phyloP scores from a whole-genome alignment of 441 rosid genomes.

The Adansonia gregorii region DNA sequence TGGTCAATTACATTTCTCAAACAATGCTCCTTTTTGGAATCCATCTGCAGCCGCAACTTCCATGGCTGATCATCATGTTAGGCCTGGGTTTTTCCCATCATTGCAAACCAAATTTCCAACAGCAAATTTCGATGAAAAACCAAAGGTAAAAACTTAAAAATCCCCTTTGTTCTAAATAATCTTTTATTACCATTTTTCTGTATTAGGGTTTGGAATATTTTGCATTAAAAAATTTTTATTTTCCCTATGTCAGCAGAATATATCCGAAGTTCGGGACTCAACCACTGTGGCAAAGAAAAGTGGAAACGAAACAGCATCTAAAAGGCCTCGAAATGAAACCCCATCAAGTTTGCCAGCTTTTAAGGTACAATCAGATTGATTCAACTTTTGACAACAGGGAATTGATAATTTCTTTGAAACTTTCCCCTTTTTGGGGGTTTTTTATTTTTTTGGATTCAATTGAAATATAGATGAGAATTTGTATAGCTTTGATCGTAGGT shows the following conservation, averaged over 20 bases:
- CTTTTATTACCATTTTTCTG: neutral
- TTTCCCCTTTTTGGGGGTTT: neutral
- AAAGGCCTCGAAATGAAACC: slow-evolving; percentile 81
- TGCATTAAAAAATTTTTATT: neutral
- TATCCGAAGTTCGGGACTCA: slow-evolving; percentile 55
- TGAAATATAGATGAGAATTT: slow-evolving; percentile 31
- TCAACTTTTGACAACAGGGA: slow-evolving; percentile 28
- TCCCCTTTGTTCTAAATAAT: neutral
- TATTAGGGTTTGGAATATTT: neutral
- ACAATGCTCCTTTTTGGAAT: slow-evolving; percentile 91
- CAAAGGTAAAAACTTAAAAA: slow-evolving; percentile 56
- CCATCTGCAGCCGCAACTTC: slow-evolving; percentile 56
- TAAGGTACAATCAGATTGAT: slow-evolving; percentile 59
- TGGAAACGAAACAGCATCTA: slow-evolving; percentile 62
- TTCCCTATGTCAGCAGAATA: slow-evolving; percentile 36
- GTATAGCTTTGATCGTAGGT: slow-evolving; percentile 54
- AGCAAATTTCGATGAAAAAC: slow-evolving; percentile 58
- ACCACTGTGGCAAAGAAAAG: slow-evolving; percentile 60
- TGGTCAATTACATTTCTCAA: slow-evolving; percentile 78
- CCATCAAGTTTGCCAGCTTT: slow-evolving; percentile 78
- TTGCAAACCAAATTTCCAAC: slow-evolving; percentile 57
- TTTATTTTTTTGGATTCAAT: neutral
- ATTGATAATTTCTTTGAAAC: slow-evolving; percentile 19
- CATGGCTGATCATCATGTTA: slow-evolving; percentile 53
- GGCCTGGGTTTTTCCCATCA: slow-evolving; percentile 60